Base-by-base conservation (phyloP, 2,329 filamentous ascomycete genomes). In the Epichloe gansuensis region DNA sequence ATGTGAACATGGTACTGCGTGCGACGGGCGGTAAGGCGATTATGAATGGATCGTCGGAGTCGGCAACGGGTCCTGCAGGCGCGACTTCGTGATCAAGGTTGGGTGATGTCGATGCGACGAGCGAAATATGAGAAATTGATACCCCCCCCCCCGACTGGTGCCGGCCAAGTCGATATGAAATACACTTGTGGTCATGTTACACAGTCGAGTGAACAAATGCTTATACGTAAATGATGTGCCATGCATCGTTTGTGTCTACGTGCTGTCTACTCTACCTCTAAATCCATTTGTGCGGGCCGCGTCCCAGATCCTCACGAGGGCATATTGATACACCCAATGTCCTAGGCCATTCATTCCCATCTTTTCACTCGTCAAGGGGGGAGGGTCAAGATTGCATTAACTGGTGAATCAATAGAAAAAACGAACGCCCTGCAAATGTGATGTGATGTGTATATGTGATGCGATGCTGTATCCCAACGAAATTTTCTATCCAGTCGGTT, bases 1-100 rank as follows among this genome's bases (percentile, higher is more conserved):
- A 83, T 55, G 74, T 80, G 13, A 68, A 68, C 9, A 62, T 65
- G 39, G 74, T 82, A 8, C 57, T 81, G 6, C 70, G 68, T 55
- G 71, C 68, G 3, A 78, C 76, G 0, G 70, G 70, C 2, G 68
- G 68, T 11, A 53, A 54, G 12, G 44, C 48, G 5, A 39, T 54
- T 11, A 27, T 17, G 41, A 45, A 51, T 31, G 49, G 43, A 31
- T 31, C 5, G 9, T 15, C 13, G 23, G 34, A 36, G 9, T 8
- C 15, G 48, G 38, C 11, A 34, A 5, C 9, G n/a, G 12, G 27
- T 31, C 4, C 11, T 15, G 6, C 25, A 15, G n/a, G 8, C 13
- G 13, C 15, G 11, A 21, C 23, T 13, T 34, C 27, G 15, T 45
- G 12, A 35, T 35, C 12, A 36, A 8, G 4, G 7, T 27, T 17